Evolutionary conservation across 495 filamentous ascomycete species (phyloP).

Genomic region (Bacidia gigantensis): DNA sequence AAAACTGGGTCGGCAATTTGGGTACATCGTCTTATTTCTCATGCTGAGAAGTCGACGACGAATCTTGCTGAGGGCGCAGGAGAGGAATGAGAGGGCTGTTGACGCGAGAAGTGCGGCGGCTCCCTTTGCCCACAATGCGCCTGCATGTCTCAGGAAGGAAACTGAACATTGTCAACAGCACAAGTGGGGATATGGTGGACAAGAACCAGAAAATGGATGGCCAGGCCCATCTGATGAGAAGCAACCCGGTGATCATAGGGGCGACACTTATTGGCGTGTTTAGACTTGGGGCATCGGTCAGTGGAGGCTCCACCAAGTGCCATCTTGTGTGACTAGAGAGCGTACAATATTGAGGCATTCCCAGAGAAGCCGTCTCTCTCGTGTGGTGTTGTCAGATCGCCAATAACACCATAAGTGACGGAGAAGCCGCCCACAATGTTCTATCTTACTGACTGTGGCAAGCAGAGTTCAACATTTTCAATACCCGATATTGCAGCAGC

Average conservation of each 20-base stretch:
- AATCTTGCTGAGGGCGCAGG: conserved; percentile 5
- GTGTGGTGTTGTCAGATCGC: conserved; percentile 43
- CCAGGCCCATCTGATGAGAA: conserved; percentile 42
- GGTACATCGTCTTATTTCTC: conserved; percentile 35
- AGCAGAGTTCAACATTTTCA: conserved; percentile 5
- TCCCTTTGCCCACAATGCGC: conserved; percentile 31
- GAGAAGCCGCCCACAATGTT: conserved; percentile 30
- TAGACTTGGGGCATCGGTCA: conserved; percentile 40
- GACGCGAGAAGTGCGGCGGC: conserved; percentile 10
- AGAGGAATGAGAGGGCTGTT: conserved; percentile 26
- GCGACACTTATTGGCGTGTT: conserved; percentile 32
- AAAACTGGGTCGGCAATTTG: no score
- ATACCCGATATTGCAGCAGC: conserved; percentile 15
- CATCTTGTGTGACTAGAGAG: conserved; percentile 20
- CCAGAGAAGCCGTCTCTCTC: conserved; percentile 38
- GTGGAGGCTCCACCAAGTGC: conserved; percentile 30
- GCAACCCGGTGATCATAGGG: conserved; percentile 53
- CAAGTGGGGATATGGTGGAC: conserved; percentile 36
- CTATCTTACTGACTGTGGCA: not conserved
- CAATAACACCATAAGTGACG: conserved; percentile 44
- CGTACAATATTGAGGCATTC: no score
- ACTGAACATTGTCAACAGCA: conserved; percentile 21
- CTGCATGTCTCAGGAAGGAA: conserved; percentile 34
- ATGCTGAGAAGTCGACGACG: conserved; percentile 41
- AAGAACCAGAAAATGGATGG: conserved; percentile 65